Conservation (phyloP, 1,284 basidiomycete genomes). For the Chondrostereum purpureum region DNA sequence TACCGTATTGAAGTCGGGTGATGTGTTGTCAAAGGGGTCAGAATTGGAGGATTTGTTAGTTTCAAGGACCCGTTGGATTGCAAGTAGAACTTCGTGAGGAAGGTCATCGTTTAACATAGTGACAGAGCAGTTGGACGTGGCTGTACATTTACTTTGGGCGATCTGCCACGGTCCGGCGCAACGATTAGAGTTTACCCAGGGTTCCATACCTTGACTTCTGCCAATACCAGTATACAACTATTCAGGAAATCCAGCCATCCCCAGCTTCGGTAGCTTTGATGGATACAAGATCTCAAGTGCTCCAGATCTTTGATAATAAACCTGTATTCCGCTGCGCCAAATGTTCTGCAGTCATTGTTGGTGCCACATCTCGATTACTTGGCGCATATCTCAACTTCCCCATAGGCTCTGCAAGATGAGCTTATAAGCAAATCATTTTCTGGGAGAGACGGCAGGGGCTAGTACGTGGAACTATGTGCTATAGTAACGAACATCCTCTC, state of each 20-base stretch:
- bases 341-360: slow-evolving; percentile 61
- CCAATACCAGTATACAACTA: not conserved
- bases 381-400: slow-evolving; percentile 1
- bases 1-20: slow-evolving; percentile 51
- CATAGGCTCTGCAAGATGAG: slow-evolving; percentile 76
- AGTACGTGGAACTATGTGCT: slow-evolving; percentile 39
- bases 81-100: slow-evolving; percentile 57
- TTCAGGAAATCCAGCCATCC: not conserved
- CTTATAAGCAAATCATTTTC: slow-evolving; percentile 82
- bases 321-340: slow-evolving; percentile 58
- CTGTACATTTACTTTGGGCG: slow-evolving; percentile 9
- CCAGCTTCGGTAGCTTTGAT: slow-evolving; percentile 15
- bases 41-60: slow-evolving; percentile 30
- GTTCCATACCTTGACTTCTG: not conserved
- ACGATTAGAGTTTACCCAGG: too few relatives aligned
- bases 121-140: not conserved
- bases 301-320: slow-evolving; percentile 49
- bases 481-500: not conserved
- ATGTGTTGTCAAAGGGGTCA: slow-evolving; percentile 54
- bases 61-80: slow-evolving; percentile 64
- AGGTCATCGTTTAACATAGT: slow-evolving; percentile 41
- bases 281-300: slow-evolving; percentile 45
- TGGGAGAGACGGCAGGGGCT: slow-evolving; percentile 78
- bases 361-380: slow-evolving; percentile 19
- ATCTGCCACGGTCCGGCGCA: not conserved